Base-by-base conservation (phyloP, 306 rosid species). In the Oemleria cerasiformis region DNA sequence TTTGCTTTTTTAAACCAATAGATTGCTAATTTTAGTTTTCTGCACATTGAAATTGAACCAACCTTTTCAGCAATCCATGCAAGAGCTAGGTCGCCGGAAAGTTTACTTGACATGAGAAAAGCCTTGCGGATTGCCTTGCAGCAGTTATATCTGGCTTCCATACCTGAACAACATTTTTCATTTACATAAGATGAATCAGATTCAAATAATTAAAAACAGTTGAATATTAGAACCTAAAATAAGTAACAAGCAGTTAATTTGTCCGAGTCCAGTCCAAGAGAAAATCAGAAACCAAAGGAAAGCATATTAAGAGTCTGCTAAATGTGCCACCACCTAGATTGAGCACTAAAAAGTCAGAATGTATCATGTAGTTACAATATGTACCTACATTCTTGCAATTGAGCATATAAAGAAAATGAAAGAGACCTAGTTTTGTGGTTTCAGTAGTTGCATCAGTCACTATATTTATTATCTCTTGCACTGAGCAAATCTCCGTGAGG, bases 101-200 rank as follows among this genome's bases (percentile, higher is more conserved):
- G 79, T 72, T 84, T 82, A 65, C 86, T 70, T 39, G 99, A 87
- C 49, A 51, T 78, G 64, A 59, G 41, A 79, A 91, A 66, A 34
- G 95, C 83, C 67, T 68, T 82, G 70, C 82, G 82, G 73, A 91
- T 89, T 36, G 79, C 82, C 83, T 78, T 81, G 85, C 97, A 94
- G 76, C 99, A 94, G 50, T 85, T 85, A 82, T 83, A 78, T 77
- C 97, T 84, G 65, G 88, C 86, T 79, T 94, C 99, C 99, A 94
- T 94, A 48, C 95, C 99, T 92, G 83, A 51, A 80, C 75, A 68
- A 64, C 45, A 40, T 14, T 63, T 53, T 56, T n/a, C 34, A 48
- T 70, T 58, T 12, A 16, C 30, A 56, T 71, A 21, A 60, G 59
- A 43, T 43, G 58, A 12, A 34, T 16, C 1, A 12, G 49, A 59